These are phyloP conservation scores for Eudorina sp. DNA, from an alignment of 139 green algal genomes.

Conservation along the genomic window DNA sequence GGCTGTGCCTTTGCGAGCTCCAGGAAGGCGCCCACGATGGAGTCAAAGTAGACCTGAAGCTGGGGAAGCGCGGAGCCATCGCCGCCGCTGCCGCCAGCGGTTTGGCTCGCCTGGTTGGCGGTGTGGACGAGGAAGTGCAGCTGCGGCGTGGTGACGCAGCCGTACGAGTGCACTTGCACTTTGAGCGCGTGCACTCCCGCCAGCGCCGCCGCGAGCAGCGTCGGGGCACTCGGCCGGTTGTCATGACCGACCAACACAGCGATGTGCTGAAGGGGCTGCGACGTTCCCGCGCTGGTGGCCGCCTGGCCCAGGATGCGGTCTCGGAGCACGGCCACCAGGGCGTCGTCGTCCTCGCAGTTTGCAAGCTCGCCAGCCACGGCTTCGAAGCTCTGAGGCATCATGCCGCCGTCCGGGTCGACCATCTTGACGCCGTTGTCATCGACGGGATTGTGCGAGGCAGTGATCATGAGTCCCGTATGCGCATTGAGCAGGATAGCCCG, in stretches of 20 bases:
- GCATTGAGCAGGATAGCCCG: constrained; percentile 58
- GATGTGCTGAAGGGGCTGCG: not conserved
- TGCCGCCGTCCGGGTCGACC: constrained; percentile 87
- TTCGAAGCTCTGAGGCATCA: constrained; percentile 81
- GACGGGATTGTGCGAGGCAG: constrained; percentile 95
- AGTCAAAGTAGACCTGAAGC: constrained; percentile 73
- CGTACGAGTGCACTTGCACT: constrained; percentile 61
- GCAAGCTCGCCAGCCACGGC: constrained; percentile 82
- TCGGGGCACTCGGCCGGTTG: constrained; percentile 77
- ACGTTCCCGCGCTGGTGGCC: too few relatives aligned
- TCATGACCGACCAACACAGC: constrained; percentile 85
- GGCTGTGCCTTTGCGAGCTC: not conserved
- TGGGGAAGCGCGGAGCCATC: not conserved
- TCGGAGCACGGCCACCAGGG: constrained; percentile 49
- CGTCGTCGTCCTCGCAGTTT: constrained; percentile 61
- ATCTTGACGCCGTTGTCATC: constrained; percentile 98
- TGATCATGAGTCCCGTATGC: constrained; percentile 94
- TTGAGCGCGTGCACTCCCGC: constrained; percentile 75
- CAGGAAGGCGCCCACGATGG: constrained; percentile 67
- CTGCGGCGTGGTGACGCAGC: constrained; percentile 94
- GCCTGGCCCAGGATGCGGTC: constrained; percentile 28
- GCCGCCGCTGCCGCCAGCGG: not conserved
- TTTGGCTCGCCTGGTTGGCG: constrained; percentile 44
- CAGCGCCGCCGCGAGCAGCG: constrained; percentile 74
- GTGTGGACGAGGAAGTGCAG: constrained; percentile 87